Evolutionary conservation across 2,329 filamentous ascomycete genomes (phyloP).

Genomic region (Leptographium radiaticola): DNA sequence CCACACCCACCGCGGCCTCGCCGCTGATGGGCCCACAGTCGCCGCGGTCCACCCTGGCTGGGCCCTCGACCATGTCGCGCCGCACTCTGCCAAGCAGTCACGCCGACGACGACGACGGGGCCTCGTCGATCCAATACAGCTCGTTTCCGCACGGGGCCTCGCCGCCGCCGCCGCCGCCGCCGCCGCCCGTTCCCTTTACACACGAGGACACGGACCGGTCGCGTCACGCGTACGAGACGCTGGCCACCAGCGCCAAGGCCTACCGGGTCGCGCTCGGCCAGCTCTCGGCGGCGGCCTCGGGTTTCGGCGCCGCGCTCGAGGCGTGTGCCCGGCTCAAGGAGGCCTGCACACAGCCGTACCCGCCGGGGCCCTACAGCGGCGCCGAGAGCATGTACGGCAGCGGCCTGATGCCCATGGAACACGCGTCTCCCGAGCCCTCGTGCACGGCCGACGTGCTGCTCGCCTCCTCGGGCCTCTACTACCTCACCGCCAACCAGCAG

Average conservation of each 20-base stretch:
- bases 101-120: not conserved
- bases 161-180: constrained; percentile 16
- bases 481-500: constrained; percentile 56
- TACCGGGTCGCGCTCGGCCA: constrained; percentile 50
- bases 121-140: not conserved
- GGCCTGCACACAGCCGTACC: constrained; percentile 45
- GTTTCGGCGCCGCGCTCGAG: constrained; percentile 52
- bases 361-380: constrained; percentile 16
- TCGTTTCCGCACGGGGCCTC: not conserved
- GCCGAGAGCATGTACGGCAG: constrained; percentile 3
- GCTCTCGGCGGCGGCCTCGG: constrained; percentile 46
- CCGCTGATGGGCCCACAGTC: no score
- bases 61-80: not conserved
- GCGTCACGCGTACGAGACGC: constrained; percentile 48
- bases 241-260: constrained; percentile 47
- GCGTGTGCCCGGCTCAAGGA: constrained; percentile 56
- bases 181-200: constrained; percentile 43
- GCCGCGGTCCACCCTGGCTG: not conserved
- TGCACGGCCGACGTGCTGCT: constrained; percentile 53
- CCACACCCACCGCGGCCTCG: not conserved
- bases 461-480: constrained; percentile 50
- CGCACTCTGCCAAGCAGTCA: not conserved
- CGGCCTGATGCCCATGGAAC: constrained; percentile 8
- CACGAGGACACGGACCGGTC: constrained; percentile 51
- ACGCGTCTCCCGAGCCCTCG: constrained; percentile 18